phyloP scores from a whole-genome alignment of 2,329 filamentous ascomycete genomes.

The Bipolaris gigantea region DNA sequence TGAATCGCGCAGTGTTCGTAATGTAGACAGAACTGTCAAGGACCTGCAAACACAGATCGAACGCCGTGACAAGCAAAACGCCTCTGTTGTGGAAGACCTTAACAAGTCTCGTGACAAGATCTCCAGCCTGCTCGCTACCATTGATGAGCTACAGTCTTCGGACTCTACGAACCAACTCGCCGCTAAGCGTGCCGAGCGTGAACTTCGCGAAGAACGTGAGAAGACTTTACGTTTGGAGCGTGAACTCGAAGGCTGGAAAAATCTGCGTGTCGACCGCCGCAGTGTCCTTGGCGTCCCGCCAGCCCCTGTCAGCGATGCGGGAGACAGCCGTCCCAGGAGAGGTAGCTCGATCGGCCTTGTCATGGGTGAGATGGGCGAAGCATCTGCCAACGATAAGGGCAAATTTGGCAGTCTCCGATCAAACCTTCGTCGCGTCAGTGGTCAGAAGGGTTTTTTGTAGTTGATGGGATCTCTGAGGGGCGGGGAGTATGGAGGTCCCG shows the following conservation, averaged over 20 bases:
- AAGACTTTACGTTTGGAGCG: slow-evolving; percentile 79
- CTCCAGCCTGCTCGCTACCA: slow-evolving; percentile 83
- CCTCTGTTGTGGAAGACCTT: slow-evolving; percentile 80
- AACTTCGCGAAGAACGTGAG: slow-evolving; percentile 86
- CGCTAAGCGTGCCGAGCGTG: slow-evolving; percentile 83
- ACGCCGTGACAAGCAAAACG: slow-evolving; percentile 84
- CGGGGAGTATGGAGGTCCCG: slow-evolving; percentile 37
- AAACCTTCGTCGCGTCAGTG: slow-evolving; percentile 48
- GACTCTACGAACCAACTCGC: slow-evolving; percentile 81
- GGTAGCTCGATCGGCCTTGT: slow-evolving; percentile 48
- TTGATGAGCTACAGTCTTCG: slow-evolving; percentile 89
- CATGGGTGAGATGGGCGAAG: slow-evolving; percentile 42
- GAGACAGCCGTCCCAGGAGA: slow-evolving; percentile 48
- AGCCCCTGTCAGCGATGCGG: slow-evolving; percentile 47
- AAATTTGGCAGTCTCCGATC: slow-evolving; percentile 39
- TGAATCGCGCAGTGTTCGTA: slow-evolving; percentile 84
- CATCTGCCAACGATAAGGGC: slow-evolving; percentile 34
- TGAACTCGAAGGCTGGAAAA: slow-evolving; percentile 82
- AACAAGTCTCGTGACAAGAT: slow-evolving; percentile 85
- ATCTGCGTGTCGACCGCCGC: slow-evolving; percentile 64
- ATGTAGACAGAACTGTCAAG: slow-evolving; percentile 90
- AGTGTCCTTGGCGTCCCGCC: slow-evolving; percentile 41
- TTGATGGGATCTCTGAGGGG: slow-evolving; percentile 37
- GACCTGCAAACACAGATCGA: slow-evolving; percentile 92
- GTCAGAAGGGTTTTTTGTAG: slow-evolving; percentile 57